Conservation (phyloP, 1,139 yeast species). For the Yamadazyma songkhlaensis region DNA sequence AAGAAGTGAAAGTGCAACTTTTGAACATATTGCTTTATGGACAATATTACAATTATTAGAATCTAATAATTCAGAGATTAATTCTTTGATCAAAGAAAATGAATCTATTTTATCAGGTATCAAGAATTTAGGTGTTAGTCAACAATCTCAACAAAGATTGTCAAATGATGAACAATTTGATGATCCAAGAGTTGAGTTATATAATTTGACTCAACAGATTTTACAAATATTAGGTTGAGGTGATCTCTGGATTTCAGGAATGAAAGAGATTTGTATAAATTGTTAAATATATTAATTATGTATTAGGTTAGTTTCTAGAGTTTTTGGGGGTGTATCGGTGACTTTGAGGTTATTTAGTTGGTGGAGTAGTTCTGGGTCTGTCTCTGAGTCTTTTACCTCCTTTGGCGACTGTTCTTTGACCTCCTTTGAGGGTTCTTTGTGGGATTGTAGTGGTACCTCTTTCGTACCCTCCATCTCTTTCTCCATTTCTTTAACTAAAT, state of each 20-base stretch:
- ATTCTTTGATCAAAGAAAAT: constrained; percentile 59
- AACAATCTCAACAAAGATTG: constrained; percentile 30
- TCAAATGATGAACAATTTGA: constrained; percentile 41
- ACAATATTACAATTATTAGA: constrained; percentile 90
- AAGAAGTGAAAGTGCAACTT: constrained; percentile 86
- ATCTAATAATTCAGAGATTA: constrained; percentile 73
- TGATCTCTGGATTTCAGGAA: constrained; percentile 11
- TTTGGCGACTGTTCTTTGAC: not conserved
- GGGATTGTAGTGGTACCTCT: no score
- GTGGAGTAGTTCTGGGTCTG: not conserved
- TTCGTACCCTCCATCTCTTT: no score
- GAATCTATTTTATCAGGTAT: constrained; percentile 57
- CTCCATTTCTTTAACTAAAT: constrained; percentile 10
- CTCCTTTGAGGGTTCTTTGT: no score
- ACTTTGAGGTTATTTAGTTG: constrained; percentile 13
- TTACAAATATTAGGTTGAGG: constrained; percentile 47
- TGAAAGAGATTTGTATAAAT: constrained; percentile 7
- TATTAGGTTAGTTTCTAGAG: not conserved
- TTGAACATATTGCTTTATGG: constrained; percentile 98
- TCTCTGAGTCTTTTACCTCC: no score
- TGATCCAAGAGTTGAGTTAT: constrained; percentile 69
- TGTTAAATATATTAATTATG: constrained; percentile 5
- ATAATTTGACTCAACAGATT: constrained; percentile 78
- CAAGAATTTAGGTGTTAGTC: constrained; percentile 46
- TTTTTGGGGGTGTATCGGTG: not conserved